Percentiles rank a stretch among this genome's conserved stretches.
Evolutionary conservation across 768 basidiomycete genomes (phyloP).

Genomic region (Cantharellus anzutake): DNA sequence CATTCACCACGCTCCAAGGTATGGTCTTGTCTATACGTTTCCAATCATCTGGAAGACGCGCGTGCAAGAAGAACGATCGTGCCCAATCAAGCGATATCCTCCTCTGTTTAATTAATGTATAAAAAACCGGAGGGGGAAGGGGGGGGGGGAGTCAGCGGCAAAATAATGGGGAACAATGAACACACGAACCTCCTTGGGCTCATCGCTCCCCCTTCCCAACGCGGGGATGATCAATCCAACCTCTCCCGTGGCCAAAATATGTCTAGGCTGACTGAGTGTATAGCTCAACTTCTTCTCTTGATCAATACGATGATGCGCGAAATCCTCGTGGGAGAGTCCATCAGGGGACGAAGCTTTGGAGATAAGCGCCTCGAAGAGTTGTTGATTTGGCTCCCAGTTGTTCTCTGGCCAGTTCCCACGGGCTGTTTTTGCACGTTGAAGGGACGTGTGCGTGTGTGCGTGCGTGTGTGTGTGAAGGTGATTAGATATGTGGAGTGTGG

Average conservation of each 20-base stretch:
- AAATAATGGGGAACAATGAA: no score
- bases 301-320: background rate
- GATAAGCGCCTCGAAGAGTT: background rate
- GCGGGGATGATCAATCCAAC: background rate
- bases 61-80: background rate
- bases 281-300: background rate
- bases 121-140: no score
- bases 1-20: no score
- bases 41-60: background rate
- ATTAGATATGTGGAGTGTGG: no score
- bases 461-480: no score
- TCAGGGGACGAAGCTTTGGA: background rate
- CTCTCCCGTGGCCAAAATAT: background rate
- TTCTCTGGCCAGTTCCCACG: background rate
- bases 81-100: background rate
- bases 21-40: background rate
- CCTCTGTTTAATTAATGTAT: background rate
- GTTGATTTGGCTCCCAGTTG: background rate
- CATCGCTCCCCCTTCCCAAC: background rate
- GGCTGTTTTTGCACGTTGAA: background rate
- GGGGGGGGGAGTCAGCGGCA: no score
- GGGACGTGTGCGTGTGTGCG: background rate
- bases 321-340: background rate
- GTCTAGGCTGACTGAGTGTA: background rate
- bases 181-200: background rate